Conservation (phyloP, 2,329 filamentous ascomycete genomes). For the Ramularia collo-cygni region DNA sequence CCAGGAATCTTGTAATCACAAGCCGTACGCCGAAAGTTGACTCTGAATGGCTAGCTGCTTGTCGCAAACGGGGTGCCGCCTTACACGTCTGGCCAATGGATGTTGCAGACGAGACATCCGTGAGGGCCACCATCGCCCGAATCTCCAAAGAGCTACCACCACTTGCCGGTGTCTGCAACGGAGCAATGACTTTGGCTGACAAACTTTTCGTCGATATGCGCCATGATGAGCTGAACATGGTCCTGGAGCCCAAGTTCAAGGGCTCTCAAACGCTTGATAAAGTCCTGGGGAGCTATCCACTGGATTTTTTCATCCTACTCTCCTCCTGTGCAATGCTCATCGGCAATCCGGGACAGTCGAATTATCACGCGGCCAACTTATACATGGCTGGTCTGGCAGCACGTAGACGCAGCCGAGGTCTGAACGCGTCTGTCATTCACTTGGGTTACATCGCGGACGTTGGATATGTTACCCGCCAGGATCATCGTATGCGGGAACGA, state of each 20-base stretch:
- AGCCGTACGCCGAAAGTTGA: conserved; percentile 13
- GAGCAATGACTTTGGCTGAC: conserved; percentile 30
- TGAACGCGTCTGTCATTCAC: conserved; percentile 46
- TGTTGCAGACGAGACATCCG: conserved; percentile 9
- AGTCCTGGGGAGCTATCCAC: conserved; percentile 24
- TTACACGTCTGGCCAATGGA: conserved; percentile 11
- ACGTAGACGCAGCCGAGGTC: conserved; percentile 36
- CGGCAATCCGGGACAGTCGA: conserved; percentile 52
- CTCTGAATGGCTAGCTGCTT: conserved; percentile 12
- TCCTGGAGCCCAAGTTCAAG: conserved; percentile 44
- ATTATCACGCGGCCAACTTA: conserved; percentile 49
- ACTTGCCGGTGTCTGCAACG: conserved; percentile 14
- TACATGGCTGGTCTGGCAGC: conserved; percentile 25
- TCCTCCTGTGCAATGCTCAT: conserved; percentile 51
- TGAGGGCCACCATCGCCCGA: conserved; percentile 6
- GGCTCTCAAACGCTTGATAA: conserved; percentile 47
- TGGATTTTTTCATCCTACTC: conserved; percentile 47
- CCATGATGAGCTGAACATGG: conserved; percentile 33
- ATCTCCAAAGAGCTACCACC: conserved; percentile 15
- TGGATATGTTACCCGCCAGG: conserved; percentile 28
- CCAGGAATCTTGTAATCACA: conserved; percentile 14
- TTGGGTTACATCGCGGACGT: conserved; percentile 45
- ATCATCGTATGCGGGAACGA: no score
- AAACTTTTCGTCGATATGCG: conserved; percentile 38
- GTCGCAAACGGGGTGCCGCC: conserved; percentile 8